Evolutionary conservation across 495 filamentous ascomycete genomes (phyloP).

Genomic region (Podospora tetraspora): DNA sequence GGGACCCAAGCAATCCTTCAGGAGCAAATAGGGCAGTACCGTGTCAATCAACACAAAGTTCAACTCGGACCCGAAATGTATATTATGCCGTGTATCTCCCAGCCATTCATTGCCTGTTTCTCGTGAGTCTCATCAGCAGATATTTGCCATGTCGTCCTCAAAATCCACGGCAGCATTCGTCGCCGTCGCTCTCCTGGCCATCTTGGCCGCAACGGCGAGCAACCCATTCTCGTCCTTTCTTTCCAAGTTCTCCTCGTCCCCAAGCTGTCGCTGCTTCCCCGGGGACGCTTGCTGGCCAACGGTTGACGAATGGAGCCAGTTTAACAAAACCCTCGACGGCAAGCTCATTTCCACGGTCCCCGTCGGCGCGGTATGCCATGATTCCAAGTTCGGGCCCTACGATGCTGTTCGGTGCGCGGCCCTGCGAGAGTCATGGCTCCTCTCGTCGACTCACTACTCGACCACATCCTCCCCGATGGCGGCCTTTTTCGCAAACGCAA

Average conservation of each 20-base stretch:
- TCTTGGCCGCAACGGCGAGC: neutral
- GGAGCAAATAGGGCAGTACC: neutral
- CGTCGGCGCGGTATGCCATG: slow-evolving; percentile 42
- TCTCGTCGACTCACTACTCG: neutral
- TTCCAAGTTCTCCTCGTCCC: neutral
- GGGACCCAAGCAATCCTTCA: neutral
- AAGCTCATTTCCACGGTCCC: slow-evolving; percentile 44
- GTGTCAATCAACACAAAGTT: too few species aligned
- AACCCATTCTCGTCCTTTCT: neutral
- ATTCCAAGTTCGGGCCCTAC: slow-evolving; percentile 14
- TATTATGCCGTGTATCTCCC: neutral
- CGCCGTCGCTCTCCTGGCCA: neutral
- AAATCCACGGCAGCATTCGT: neutral
- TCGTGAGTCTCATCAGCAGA: neutral
- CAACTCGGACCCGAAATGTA: neutral
- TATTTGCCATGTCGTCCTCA: neutral
- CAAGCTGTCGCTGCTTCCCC: neutral
- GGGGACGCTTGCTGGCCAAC: neutral
- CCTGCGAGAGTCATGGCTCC: slow-evolving; percentile 6
- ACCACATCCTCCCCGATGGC: neutral
- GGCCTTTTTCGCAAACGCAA: neutral
- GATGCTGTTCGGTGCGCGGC: slow-evolving; percentile 10
- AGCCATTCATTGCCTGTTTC: neutral
- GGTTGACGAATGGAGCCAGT: slow-evolving; percentile 27
- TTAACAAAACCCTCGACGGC: slow-evolving; percentile 39